Evolutionary conservation across 1,284 basidiomycete genomes (phyloP), one percentile per base, ranked within the genome.

Genomic region (Dichomitus squalens): DNA sequence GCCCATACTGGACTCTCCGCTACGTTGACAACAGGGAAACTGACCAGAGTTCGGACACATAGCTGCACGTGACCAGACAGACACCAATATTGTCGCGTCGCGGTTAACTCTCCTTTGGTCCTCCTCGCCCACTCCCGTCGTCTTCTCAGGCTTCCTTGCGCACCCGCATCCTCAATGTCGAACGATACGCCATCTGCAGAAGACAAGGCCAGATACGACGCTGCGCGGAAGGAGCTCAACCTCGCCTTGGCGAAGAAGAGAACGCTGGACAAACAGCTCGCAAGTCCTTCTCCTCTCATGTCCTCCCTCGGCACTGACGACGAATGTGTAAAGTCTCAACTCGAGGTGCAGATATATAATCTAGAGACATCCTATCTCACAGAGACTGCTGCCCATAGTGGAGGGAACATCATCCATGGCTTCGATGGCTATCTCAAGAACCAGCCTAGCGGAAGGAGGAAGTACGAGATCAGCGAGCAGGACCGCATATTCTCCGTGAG

Each of bases 361-460:
- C 78, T 90, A 27, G 90, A 93, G 70, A 82, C 81, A 11, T 73
- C 79, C 0, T 93, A 93, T 71, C 75, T 93, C 41, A 81, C 82
- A 8, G 91, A 93, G 53, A 92, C 90, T 1, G 81, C 85, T 0
- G 76, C 78, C 0, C 85, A 88, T 61, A 86, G 82, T 63, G 88
- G 90, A 11, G 91, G 91, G 20, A 93, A 93, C 65, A 90, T 93
- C 57, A 87, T 93, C 41, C 87, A 88, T 64, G 90, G 90, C 7
- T 92, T 92, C 64, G 90, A 93, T 50, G 84, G 86, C 39, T 93
- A 92, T 67, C 80, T 92, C 58, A 93, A 93, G 73, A 90, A 88
- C 55, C 86, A 85, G 59, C 81, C 81, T 5, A 78, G 80, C 7
- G 84, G 79, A 7, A 75, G 88, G 63, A 79, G 86, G 70, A 87